Evolutionary conservation across 2,329 filamentous ascomycete species (phyloP), one percentile per base, ranked within the genome.

Genomic region (Cladosporium colombiae): DNA sequence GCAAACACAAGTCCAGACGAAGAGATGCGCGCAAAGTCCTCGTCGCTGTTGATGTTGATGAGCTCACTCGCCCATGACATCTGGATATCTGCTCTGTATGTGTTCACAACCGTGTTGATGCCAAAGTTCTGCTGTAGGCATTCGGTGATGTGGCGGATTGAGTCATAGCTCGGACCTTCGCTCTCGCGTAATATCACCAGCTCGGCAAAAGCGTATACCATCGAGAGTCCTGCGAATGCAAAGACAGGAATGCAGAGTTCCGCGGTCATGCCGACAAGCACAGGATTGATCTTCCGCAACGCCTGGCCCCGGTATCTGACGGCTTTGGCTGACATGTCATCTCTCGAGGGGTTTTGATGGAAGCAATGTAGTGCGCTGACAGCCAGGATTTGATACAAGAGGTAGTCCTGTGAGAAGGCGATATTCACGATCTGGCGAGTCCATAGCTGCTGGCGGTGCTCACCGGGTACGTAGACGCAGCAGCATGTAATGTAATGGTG

Each of bases 51-150:
- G 35, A 62, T 31, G 18, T 55, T 62, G 49, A 62, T 62, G 49
- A 62, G 60, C 49, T 62, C 60, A 10, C 49, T 31, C 18, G 60
- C 60, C 60, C 60, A 62, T 2, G 60, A 62, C 16, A n/a, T 27
- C 33, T 44, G 46, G 16, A 62, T 55, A 21, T 62, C 60, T 13
- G 35, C 31, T 21, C 49, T 55, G 33, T 55, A 62, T 3, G 60
- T 31, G n/a, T 44, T n/a, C 49, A 62, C 21, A 5, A 62, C 46
- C 13, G 60, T 62, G 16, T 25, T 62, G 49, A 62, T 62, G 33
- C 60, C 60, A n/a, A 62, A 27, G 16, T 62, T 62, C 29, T 62
- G 60, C 25, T 62, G 49, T 14, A 62, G 49, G 40, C 60, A 62
- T 21, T 40, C 49, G 8, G 60, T 27, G 60, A 62, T 55, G 4